A percentile compares a stretch with the other conserved stretches of the same genome.
These are phyloP conservation scores for Cudoniella acicularis DNA, from an alignment of 495 filamentous ascomycete species.

Conservation along the genomic window DNA sequence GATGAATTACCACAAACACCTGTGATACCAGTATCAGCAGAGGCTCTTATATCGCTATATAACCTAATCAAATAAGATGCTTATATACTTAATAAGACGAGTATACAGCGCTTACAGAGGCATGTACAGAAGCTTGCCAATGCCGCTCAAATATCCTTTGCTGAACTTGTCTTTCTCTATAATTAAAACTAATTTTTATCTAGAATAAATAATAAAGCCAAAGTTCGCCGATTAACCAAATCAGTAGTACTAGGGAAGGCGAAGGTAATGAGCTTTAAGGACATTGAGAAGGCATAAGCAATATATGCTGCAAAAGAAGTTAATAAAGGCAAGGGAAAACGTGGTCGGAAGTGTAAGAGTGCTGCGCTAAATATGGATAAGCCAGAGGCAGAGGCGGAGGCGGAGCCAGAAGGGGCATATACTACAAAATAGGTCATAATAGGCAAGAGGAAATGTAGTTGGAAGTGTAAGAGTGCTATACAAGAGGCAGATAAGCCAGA, in stretches of 20 bases:
- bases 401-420: conserved; percentile 14
- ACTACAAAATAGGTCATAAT: conserved; percentile 24
- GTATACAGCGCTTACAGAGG: too few species aligned
- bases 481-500: too few species aligned
- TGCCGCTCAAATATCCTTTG: conserved; percentile 33
- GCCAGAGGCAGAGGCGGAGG: conserved; percentile 15
- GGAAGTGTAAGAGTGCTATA: conserved; percentile 24
- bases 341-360: too few species aligned
- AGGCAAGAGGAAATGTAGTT: conserved; percentile 15
- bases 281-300: conserved; percentile 31
- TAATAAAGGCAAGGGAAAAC: too few species aligned
- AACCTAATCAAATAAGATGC: too few species aligned
- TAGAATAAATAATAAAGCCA: conserved; percentile 14
- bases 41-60: too few species aligned
- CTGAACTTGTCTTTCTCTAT: conserved; percentile 27
- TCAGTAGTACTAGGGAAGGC: conserved; percentile 18
- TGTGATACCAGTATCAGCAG: conserved; percentile 25
- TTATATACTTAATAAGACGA: too few species aligned
- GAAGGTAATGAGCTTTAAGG: conserved; percentile 37
- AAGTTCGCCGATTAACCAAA: conserved; percentile 27
- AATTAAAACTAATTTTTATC: conserved; percentile 26
- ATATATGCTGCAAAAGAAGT: conserved; percentile 23
- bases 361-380: too few species aligned
- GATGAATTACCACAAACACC: conserved; percentile 25
- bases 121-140: too few species aligned